These are phyloP conservation scores for Podaxis sp. DNA, from an alignment of 768 basidiomycete genomes.

Conservation along the genomic window DNA sequence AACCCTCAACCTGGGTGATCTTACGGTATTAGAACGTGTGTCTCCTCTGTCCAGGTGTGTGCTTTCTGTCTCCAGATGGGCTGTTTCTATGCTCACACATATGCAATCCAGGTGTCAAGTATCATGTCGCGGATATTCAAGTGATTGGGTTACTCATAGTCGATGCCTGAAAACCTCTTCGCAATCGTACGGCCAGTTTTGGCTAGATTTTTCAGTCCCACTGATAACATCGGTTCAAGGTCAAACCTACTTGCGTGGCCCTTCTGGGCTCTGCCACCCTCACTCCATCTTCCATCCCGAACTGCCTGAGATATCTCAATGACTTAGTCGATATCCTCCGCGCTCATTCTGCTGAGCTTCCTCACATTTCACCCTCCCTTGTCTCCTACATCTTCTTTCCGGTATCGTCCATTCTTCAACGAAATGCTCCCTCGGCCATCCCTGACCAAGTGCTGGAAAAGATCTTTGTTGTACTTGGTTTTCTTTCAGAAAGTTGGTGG, in stretches of 20 bases:
- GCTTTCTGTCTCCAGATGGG: neutral
- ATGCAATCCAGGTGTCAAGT: neutral
- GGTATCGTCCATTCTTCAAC: slow-evolving; percentile 77
- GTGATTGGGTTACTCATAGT: neutral
- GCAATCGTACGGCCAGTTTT: neutral
- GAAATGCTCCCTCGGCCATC: slow-evolving; percentile 65
- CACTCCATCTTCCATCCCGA: slow-evolving; percentile 48
- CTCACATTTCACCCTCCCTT: slow-evolving; percentile 50
- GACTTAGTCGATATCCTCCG: slow-evolving; percentile 48
- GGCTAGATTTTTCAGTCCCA: neutral
- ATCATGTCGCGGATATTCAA: neutral
- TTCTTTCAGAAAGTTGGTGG: slow-evolving; percentile 79
- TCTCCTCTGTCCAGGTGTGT: neutral
- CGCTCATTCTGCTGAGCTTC: slow-evolving; percentile 34
- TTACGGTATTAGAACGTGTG: neutral
- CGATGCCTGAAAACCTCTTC: slow-evolving; percentile 8
- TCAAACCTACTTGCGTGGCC: slow-evolving; percentile 79
- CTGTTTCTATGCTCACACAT: neutral
- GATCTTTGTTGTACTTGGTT: slow-evolving; percentile 54
- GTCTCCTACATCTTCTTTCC: slow-evolving; percentile 89
- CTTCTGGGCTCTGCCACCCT: slow-evolving; percentile 71
- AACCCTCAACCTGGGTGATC: no score
- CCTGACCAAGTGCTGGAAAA: slow-evolving; percentile 81
- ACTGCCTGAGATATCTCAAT: slow-evolving; percentile 49
- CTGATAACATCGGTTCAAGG: slow-evolving; percentile 26